These are phyloP conservation scores for Primulina huaijiensis DNA, from an alignment of 257 asterid genomes.

Conservation along the genomic window DNA sequence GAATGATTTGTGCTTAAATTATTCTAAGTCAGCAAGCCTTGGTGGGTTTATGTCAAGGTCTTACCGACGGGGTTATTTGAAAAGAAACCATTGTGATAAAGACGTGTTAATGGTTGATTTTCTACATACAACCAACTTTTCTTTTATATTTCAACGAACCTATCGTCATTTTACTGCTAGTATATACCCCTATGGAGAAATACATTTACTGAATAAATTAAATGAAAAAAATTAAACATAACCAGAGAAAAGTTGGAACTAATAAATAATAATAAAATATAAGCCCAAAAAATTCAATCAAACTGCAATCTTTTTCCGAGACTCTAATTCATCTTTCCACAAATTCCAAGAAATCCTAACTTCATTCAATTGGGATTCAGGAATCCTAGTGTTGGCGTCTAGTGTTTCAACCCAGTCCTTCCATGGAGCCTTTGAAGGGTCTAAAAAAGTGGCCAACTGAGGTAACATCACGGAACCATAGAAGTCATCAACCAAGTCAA, in stretches of 20 bases:
- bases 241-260: too few species aligned
- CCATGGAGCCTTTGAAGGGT: slow-evolving; percentile 71
- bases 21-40: neutral
- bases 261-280: too few species aligned
- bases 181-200: too few species aligned
- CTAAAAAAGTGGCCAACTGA: slow-evolving; percentile 57
- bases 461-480: slow-evolving; percentile 65
- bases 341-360: slow-evolving; percentile 65
- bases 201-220: neutral
- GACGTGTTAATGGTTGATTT: neutral
- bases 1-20: neutral
- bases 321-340: slow-evolving; percentile 54
- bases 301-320: slow-evolving; percentile 32
- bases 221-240: too few species aligned
- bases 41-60: neutral
- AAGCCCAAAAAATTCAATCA: slow-evolving; percentile 1
- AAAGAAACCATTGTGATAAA: neutral
- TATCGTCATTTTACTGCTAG: neutral
- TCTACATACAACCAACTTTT: neutral
- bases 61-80: neutral
- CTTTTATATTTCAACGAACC: too few species aligned
- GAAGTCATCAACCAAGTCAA: slow-evolving; percentile 57
- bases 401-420: slow-evolving; percentile 63
- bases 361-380: slow-evolving; percentile 55
- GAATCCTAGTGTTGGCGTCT: slow-evolving; percentile 72